A percentile compares a stretch with the other conserved stretches of the same genome.
These are phyloP conservation scores for Chlamydomonas schloesseri DNA, from an alignment of 139 green algal species.

Conservation along the genomic window DNA sequence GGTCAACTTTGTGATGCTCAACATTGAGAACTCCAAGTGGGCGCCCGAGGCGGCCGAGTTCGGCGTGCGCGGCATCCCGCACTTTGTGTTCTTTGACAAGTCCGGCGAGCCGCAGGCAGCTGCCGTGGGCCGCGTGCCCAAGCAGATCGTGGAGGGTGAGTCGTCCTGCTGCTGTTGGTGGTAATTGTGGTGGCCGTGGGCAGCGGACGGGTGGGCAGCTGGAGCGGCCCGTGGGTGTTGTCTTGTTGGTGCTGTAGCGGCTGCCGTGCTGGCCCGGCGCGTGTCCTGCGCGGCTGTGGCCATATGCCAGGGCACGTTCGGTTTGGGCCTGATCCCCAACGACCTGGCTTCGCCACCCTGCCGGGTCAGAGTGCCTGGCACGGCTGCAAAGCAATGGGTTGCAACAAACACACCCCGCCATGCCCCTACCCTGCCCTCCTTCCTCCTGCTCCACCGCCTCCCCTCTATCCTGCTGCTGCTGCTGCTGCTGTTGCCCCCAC, in stretches of 20 bases:
- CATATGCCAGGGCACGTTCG: too few species aligned
- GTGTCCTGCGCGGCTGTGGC: background rate
- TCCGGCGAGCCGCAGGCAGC: constrained; percentile 77
- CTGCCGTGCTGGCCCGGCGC: background rate
- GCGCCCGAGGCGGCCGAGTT: constrained; percentile 87
- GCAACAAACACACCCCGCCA: too few species aligned
- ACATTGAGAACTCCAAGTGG: constrained; percentile 98
- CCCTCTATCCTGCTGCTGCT: too few species aligned
- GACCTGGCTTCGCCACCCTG: too few species aligned
- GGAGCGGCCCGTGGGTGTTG: background rate
- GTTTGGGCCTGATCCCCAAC: too few species aligned
- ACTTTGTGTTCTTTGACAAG: constrained; percentile 94
- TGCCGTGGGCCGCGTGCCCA: constrained; percentile 87
- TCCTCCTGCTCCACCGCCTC: too few species aligned
- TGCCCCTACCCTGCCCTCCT: too few species aligned
- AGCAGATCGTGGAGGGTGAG: constrained; percentile 77
- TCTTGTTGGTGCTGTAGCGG: background rate
- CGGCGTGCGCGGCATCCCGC: constrained; percentile 91
- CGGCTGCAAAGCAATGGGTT: too few species aligned
- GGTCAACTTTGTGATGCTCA: constrained; percentile 99
- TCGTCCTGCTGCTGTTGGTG: background rate
- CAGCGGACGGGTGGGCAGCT: background rate
- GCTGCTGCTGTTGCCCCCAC: too few species aligned
- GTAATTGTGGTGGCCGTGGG: too few species aligned
- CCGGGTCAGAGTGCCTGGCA: too few species aligned